Conservation (phyloP, 2,329 filamentous ascomycete genomes). For the Paecilomyces niveus region DNA sequence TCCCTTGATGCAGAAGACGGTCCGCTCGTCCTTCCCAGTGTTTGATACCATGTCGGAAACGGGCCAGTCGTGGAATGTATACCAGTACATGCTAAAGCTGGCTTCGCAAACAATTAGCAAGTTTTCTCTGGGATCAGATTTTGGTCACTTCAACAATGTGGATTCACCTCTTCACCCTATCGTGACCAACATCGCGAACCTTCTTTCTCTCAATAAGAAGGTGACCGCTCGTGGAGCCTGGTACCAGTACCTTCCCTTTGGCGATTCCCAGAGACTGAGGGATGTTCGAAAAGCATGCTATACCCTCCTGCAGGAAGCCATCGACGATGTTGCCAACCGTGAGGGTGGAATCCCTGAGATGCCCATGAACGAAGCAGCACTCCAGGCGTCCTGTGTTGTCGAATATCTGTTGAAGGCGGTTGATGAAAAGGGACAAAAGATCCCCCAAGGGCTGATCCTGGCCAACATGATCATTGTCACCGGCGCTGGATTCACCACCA, state of each 20-base stretch:
- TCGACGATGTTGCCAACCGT: neutral
- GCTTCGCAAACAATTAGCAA: conserved; percentile 35
- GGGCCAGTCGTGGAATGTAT: conserved; percentile 37
- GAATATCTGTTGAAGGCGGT: conserved; percentile 11
- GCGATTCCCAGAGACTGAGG: conserved; percentile 42
- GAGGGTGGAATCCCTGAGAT: neutral
- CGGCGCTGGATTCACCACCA: conserved; percentile 56
- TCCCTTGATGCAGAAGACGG: conserved; percentile 25
- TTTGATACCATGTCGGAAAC: conserved; percentile 25
- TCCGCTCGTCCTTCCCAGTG: neutral
- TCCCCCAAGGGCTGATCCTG: conserved; percentile 38
- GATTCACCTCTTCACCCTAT: neutral
- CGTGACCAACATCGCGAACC: neutral
- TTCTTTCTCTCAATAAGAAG: conserved; percentile 49
- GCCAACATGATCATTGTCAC: conserved; percentile 44
- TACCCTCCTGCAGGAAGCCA: neutral
- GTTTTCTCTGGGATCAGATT: conserved; percentile 33
- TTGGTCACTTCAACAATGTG: conserved; percentile 32
- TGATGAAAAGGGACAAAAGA: conserved; percentile 48
- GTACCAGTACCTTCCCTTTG: conserved; percentile 51
- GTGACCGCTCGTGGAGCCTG: conserved; percentile 46
- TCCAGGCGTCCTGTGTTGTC: conserved; percentile 7
- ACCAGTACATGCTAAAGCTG: conserved; percentile 42
- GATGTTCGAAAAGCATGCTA: conserved; percentile 10
- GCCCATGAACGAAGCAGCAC: neutral